Conservation (phyloP, 2,329 filamentous ascomycete genomes). For the Pseudocercospora ulei region DNA sequence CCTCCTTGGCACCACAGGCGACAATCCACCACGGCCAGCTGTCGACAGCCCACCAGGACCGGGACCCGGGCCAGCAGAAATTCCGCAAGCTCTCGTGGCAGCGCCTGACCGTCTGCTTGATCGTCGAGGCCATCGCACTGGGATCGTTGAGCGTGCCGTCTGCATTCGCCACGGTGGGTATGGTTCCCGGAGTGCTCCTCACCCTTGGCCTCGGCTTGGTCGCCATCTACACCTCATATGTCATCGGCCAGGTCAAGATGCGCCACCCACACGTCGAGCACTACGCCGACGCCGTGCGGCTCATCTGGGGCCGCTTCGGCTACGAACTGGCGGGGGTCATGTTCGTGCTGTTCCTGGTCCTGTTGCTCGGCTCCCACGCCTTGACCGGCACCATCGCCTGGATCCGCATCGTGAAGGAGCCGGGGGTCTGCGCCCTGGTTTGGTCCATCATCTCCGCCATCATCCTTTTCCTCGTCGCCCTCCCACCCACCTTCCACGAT, state of each 20-base stretch:
- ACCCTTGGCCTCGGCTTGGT: slow-evolving; percentile 48
- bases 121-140: slow-evolving; percentile 52
- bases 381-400: slow-evolving; percentile 42
- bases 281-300: slow-evolving; percentile 39
- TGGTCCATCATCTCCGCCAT: slow-evolving; percentile 40
- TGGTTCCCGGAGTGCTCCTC: slow-evolving; percentile 49
- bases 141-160: slow-evolving; percentile 50
- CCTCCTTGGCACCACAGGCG: slow-evolving; percentile 17
- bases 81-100: slow-evolving; percentile 44
- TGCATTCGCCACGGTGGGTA: slow-evolving; percentile 47
- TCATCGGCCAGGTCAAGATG: slow-evolving; percentile 53
- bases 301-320: slow-evolving; percentile 39
- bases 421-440: slow-evolving; percentile 37
- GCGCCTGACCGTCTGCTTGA: slow-evolving; percentile 39
- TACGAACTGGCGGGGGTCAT: slow-evolving; percentile 39
- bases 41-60: slow-evolving; percentile 29
- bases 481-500: slow-evolving; percentile 34
- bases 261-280: slow-evolving; percentile 40
- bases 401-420: slow-evolving; percentile 36
- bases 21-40: slow-evolving; percentile 27
- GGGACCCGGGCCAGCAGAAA: slow-evolving; percentile 30
- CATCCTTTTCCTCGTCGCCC: slow-evolving; percentile 32
- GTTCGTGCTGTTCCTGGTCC: slow-evolving; percentile 38
- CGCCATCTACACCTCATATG: slow-evolving; percentile 53
- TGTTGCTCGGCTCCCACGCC: slow-evolving; percentile 40